Evolutionary conservation across 2,329 filamentous ascomycete species (phyloP).

Genomic region (Chlorencoelia australis): DNA sequence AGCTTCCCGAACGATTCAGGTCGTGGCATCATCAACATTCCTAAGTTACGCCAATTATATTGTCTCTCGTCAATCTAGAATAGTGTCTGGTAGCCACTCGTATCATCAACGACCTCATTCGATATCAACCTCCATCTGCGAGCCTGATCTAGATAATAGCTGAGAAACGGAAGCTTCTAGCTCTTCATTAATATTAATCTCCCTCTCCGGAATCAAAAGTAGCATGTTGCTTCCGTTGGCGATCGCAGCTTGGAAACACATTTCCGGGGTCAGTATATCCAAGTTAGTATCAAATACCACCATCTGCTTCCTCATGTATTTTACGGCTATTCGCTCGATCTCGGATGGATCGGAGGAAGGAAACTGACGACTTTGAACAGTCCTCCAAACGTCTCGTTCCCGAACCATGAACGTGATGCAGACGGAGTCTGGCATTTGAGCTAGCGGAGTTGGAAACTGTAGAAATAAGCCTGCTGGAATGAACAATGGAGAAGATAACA

Average conservation of each 20-base stretch:
- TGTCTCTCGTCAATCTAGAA: too few relatives aligned
- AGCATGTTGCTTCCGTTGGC: slow-evolving; percentile 8
- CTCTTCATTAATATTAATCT: slow-evolving; percentile 10
- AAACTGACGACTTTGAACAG: slow-evolving; percentile 3
- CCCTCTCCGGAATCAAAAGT: slow-evolving; percentile 10
- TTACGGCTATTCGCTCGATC: slow-evolving; percentile 11
- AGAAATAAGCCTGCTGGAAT: slow-evolving; percentile 5
- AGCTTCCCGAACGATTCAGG: too few relatives aligned
- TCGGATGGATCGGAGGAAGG: slow-evolving; percentile 7
- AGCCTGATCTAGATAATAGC: too few relatives aligned
- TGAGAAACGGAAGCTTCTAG: slow-evolving; percentile 9
- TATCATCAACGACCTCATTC: too few relatives aligned
- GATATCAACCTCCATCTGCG: too few relatives aligned
- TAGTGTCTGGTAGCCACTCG: too few relatives aligned
- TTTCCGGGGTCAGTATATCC: slow-evolving; percentile 8
- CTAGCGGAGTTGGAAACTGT: slow-evolving; percentile 4
- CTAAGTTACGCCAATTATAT: too few relatives aligned
- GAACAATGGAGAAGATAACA: slow-evolving; percentile 2
- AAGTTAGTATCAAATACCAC: slow-evolving; percentile 6
- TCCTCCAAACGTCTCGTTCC: slow-evolving; percentile 9
- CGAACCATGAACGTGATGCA: slow-evolving; percentile 6
- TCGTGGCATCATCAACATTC: too few relatives aligned
- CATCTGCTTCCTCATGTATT: slow-evolving; percentile 12
- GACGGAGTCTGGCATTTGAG: slow-evolving; percentile 3
- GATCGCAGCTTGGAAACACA: slow-evolving; percentile 6